phyloP scores from a whole-genome alignment of 176 grass and related monocot species.

The Musa troglodytarum region DNA sequence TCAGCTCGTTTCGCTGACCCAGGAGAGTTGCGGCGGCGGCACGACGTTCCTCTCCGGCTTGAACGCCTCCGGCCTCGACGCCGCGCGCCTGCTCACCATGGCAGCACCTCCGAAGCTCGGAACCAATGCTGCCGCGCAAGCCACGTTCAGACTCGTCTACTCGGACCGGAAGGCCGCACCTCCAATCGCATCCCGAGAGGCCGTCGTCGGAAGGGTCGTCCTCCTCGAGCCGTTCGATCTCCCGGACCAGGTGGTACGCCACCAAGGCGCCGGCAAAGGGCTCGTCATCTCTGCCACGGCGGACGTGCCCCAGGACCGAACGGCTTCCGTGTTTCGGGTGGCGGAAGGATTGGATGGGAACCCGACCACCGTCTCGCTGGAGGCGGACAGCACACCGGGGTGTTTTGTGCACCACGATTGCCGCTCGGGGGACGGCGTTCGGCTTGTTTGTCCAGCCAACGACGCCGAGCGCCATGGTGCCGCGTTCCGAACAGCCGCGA shows the following conservation, averaged over 20 bases:
- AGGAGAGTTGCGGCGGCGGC: constrained; percentile 28
- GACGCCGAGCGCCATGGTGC: not conserved
- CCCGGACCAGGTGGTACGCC: constrained; percentile 42
- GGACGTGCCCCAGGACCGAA: not conserved
- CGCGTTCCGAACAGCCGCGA: not conserved
- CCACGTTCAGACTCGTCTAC: constrained; percentile 45
- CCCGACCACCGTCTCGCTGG: not conserved
- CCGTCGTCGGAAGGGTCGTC: not conserved
- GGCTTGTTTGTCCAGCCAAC: not conserved
- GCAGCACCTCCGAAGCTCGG: constrained; percentile 32
- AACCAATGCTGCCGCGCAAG: constrained; percentile 41
- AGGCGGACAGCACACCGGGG: not conserved
- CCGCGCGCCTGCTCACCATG: constrained; percentile 28
- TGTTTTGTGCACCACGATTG: not conserved
- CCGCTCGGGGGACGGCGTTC: not conserved
- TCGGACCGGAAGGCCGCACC: constrained; percentile 11
- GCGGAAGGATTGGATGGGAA: not conserved
- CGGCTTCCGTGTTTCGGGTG: not conserved
- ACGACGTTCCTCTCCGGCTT: constrained; percentile 38
- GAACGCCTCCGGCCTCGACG: constrained; percentile 25
- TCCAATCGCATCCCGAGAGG: not conserved
- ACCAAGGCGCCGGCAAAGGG: not conserved
- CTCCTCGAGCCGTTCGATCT: constrained; percentile 59
- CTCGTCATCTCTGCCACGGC: not conserved
- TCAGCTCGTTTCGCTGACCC: constrained; percentile 44